Conservation (phyloP, 2,329 filamentous ascomycete species). For the Cordyceps javanica region DNA sequence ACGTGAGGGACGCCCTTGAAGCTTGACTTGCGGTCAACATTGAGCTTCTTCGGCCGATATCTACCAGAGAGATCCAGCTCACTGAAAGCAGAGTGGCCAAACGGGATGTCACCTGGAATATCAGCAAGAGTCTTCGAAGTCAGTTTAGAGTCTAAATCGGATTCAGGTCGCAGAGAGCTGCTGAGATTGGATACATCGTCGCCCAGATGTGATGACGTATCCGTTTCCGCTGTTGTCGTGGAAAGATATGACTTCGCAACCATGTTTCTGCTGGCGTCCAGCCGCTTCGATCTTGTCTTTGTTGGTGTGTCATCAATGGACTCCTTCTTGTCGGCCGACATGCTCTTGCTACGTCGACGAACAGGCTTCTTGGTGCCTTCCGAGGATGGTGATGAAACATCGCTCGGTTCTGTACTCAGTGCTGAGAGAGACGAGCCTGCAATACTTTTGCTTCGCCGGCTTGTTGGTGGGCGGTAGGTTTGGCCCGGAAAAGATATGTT, state of each 20-base stretch:
- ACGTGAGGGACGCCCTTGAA: slow-evolving; percentile 57
- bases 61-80: slow-evolving; percentile 52
- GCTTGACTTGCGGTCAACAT: slow-evolving; percentile 48
- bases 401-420: background rate
- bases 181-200: slow-evolving; percentile 25
- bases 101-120: slow-evolving; percentile 50
- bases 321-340: slow-evolving; percentile 12
- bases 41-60: slow-evolving; percentile 34
- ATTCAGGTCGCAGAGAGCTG: slow-evolving; percentile 21
- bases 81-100: slow-evolving; percentile 62
- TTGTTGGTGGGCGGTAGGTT: slow-evolving; percentile 10
- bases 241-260: background rate
- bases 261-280: slow-evolving; percentile 18
- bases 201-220: slow-evolving; percentile 23
- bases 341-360: slow-evolving; percentile 7
- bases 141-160: slow-evolving; percentile 30
- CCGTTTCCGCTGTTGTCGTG: slow-evolving; percentile 11
- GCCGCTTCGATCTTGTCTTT: slow-evolving; percentile 25
- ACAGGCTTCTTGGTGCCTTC: slow-evolving; percentile 8
- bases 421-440: background rate
- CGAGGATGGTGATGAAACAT: slow-evolving; percentile 7
- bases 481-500: slow-evolving; percentile 17
- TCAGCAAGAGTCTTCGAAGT: slow-evolving; percentile 51
- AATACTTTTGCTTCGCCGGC: slow-evolving; percentile 11
- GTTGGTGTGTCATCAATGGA: slow-evolving; percentile 34